Percentiles rank a stretch among this genome's conserved stretches.
Conservation (phyloP, 2,329 filamentous ascomycete species). For the Calonectria pseudoreteaudii region DNA sequence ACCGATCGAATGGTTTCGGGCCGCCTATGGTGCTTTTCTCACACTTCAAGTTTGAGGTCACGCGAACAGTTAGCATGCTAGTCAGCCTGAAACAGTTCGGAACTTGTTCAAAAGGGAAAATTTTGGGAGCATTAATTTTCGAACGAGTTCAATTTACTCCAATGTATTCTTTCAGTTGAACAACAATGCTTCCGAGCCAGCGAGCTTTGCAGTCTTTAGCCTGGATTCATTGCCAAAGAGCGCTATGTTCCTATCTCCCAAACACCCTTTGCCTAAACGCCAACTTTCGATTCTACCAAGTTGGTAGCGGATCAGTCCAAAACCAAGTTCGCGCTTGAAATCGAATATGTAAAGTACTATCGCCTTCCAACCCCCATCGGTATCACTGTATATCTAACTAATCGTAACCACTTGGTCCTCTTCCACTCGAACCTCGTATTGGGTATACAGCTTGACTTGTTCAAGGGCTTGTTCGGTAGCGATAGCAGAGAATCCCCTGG, state of each 20-base stretch:
- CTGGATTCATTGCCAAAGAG: neutral
- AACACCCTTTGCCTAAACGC: constrained; percentile 18
- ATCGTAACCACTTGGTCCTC: constrained; percentile 77
- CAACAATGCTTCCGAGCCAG: neutral
- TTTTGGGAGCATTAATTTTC: neutral
- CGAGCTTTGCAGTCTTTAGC: neutral
- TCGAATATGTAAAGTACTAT: constrained; percentile 16
- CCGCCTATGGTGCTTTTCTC: neutral
- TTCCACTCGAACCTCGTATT: constrained; percentile 69
- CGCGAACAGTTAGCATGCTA: neutral
- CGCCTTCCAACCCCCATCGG: neutral
- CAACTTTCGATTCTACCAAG: constrained; percentile 14
- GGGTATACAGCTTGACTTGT: constrained; percentile 69
- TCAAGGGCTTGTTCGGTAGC: constrained; percentile 77
- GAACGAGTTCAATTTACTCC: neutral
- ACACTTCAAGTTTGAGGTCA: too few species aligned
- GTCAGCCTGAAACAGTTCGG: neutral
- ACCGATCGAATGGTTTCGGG: neutral
- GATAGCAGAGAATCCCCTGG: constrained; percentile 82
- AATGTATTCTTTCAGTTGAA: neutral
- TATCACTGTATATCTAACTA: constrained; percentile 27
- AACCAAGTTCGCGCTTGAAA: neutral
- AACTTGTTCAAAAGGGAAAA: neutral
- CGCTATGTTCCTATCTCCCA: neutral
- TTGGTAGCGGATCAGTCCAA: constrained; percentile 7